Evolutionary conservation across 345 rosid species (phyloP).

Genomic region (Eucalyptus grandis): DNA sequence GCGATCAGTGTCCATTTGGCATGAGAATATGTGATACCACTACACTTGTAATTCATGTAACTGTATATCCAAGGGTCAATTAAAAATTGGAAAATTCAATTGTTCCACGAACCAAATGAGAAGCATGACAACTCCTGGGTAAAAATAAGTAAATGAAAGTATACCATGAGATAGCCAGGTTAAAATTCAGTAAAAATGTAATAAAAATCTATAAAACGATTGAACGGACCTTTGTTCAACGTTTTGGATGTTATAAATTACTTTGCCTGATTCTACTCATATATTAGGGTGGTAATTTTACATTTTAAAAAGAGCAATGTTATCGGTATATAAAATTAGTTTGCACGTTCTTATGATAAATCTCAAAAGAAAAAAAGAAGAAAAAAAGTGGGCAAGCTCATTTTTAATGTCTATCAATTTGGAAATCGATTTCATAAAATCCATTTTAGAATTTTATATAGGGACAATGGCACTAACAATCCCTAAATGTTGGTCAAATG

Average conservation of each 20-base stretch:
- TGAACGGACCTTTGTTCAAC: neutral
- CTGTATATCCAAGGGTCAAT: neutral
- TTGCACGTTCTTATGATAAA: neutral
- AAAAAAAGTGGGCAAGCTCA: neutral
- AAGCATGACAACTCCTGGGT: neutral
- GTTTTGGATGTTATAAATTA: neutral
- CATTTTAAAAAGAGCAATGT: neutral
- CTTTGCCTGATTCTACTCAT: neutral
- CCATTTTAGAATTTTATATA: neutral
- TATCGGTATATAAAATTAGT: neutral
- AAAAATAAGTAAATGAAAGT: neutral
- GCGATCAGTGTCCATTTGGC: neutral
- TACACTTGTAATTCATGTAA: neutral
- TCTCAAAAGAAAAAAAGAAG: too few species aligned
- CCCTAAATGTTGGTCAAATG: too few species aligned
- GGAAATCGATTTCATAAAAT: neutral
- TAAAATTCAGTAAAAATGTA: neutral
- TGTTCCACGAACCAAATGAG: neutral
- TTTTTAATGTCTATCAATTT: neutral
- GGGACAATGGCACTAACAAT: too few species aligned
- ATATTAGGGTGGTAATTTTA: neutral
- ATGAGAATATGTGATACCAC: neutral
- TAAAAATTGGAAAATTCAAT: neutral
- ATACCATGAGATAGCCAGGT: neutral
- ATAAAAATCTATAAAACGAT: neutral